Evolutionary conservation across 345 rosid genomes (phyloP), one percentile per base, ranked within the genome.

Genomic region (Sisymbrium altissimum): DNA sequence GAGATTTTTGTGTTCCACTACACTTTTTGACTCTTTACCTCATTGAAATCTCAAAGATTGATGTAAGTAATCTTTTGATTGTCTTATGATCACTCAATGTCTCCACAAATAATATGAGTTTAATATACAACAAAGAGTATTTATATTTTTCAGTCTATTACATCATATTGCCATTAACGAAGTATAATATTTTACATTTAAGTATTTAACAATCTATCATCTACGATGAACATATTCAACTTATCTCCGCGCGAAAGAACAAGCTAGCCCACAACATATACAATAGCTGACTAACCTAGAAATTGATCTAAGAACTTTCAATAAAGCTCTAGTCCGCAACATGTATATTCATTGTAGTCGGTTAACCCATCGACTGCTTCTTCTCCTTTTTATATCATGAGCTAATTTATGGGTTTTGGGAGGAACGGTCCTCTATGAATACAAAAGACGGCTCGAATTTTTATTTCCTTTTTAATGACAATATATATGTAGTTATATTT

Each of bases 11-110:
- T 46, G 41, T 57, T 70, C 72, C 76, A 77, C 56, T 77, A 64
- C 21, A 36, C 80, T 76, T 64, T 53, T 76, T 76, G 71, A 76
- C 66, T 76, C 71, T 75, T 68, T 41, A 76, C 75, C 75, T 76
- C 59, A 46, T 36, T 66, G 80, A 70, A 76, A 70, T 70, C 75
- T 55, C 75, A 76, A 70, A 70, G 70, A 76, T 68, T 60, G 14
- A 40, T 43, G 56, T 60, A 40, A 60, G 29, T 75, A 10, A 40
- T 30, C 52, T 59, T 75, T 73, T 68, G 45, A 40, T 75, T 60
- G 69, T 67, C 64, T 68, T 41, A 61, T 75, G 73, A 67, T 75
- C 56, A 50, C 53, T 65, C 68, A 60, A 21, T 67, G 32, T 48
- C 30, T 50, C 46, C 64, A 56, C 38, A 29, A n/a, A 4, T 48